Conservation (phyloP, 2,329 filamentous ascomycete genomes). For the Lachnellula subtilissima region DNA sequence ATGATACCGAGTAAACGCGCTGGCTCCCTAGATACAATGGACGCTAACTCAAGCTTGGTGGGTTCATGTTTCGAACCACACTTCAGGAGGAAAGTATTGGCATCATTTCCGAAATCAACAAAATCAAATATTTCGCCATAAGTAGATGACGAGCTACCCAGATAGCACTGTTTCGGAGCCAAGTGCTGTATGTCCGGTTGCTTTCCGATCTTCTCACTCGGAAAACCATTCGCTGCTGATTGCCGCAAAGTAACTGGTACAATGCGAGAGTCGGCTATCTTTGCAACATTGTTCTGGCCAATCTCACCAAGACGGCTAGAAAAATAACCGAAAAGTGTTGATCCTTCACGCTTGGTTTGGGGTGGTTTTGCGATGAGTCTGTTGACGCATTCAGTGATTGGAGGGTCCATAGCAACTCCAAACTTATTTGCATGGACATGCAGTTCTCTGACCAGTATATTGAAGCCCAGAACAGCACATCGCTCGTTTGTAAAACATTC, state of each 20-base stretch:
- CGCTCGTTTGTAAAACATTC: constrained; percentile 79
- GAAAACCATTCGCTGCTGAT: constrained; percentile 17
- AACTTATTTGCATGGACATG: constrained; percentile 77
- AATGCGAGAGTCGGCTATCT: constrained; percentile 61
- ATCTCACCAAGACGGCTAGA: constrained; percentile 72
- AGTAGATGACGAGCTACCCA: constrained; percentile 57
- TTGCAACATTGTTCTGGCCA: constrained; percentile 52
- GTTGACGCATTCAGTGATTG: constrained; percentile 70
- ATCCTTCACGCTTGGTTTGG: constrained; percentile 58
- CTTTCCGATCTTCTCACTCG: constrained; percentile 39
- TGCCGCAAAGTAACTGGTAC: constrained; percentile 57
- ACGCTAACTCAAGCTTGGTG: constrained; percentile 77
- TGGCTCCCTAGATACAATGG: constrained; percentile 78
- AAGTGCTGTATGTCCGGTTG: constrained; percentile 46
- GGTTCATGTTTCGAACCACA: constrained; percentile 91
- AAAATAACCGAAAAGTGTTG: constrained; percentile 77
- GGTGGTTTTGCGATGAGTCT: constrained; percentile 70
- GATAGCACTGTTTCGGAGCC: constrained; percentile 70
- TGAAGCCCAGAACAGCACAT: constrained; percentile 73
- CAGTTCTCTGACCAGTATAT: constrained; percentile 71
- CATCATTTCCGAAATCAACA: constrained; percentile 84
- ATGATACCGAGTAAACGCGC: constrained; percentile 75
- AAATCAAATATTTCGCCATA: constrained; percentile 96
- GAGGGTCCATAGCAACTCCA: constrained; percentile 77
- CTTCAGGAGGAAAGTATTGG: constrained; percentile 81